These are phyloP conservation scores for Sugiyamaella grinbergsii DNA, from an alignment of 1,139 yeast genomes.

Conservation along the genomic window DNA sequence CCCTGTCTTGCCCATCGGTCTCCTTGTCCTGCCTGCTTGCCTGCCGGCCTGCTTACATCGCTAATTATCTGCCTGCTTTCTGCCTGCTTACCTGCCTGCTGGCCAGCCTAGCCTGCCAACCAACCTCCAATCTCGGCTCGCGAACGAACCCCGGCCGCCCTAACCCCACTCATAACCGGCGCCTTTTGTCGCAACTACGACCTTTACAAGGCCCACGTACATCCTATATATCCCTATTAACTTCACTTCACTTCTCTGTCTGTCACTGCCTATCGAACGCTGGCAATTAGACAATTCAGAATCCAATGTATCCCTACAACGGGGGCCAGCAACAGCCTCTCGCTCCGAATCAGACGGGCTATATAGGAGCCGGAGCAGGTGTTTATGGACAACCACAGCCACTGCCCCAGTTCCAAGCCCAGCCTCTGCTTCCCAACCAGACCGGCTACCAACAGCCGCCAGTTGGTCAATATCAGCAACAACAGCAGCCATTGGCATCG, in stretches of 20 bases:
- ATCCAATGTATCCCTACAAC: constrained; percentile 17
- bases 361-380: constrained; percentile 9
- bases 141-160: too few species aligned
- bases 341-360: constrained; percentile 10
- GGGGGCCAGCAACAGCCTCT: constrained; percentile 18
- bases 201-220: neutral
- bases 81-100: too few species aligned
- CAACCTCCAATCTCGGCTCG: too few species aligned
- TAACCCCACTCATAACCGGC: neutral
- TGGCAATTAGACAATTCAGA: neutral
- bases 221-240: too few species aligned
- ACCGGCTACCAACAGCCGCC: constrained; percentile 1
- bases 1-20: too few species aligned
- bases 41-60: too few species aligned
- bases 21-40: too few species aligned
- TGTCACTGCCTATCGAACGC: neutral
- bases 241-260: neutral
- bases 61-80: too few species aligned
- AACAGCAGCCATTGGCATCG: constrained; percentile 30
- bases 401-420: neutral
- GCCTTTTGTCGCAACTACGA: neutral
- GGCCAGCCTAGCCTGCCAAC: too few species aligned
- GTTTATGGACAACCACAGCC: constrained; percentile 3
- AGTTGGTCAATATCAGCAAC: constrained; percentile 24
- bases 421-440: neutral